These are phyloP conservation scores for Metarhizium guizhouense DNA, from an alignment of 2,329 filamentous ascomycete species.

Conservation along the genomic window DNA sequence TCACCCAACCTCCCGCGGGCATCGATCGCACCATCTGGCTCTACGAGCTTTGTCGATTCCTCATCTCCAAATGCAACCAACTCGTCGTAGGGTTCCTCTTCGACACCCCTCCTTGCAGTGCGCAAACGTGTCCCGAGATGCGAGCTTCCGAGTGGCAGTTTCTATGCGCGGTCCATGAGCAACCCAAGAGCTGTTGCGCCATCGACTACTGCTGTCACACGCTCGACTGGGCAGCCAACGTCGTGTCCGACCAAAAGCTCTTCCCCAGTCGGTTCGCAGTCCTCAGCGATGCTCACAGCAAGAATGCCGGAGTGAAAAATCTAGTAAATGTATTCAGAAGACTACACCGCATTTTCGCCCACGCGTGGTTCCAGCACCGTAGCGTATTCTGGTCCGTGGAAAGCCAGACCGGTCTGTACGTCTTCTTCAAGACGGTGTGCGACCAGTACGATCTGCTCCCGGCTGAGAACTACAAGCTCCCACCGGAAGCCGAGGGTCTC, in stretches of 20 bases:
- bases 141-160: conserved; percentile 99
- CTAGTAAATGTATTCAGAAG: conserved; percentile 91
- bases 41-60: conserved; percentile 93
- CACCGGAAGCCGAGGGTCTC: conserved; percentile 81
- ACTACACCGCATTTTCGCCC: conserved; percentile 92
- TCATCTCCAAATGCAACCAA: conserved; percentile 89
- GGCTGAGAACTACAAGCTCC: conserved; percentile 91
- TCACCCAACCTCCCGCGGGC: conserved; percentile 71
- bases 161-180: conserved; percentile 92
- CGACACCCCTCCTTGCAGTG: conserved; percentile 81
- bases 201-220: conserved; percentile 99
- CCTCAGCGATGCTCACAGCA: conserved; percentile 47
- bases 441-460: conserved; percentile 85
- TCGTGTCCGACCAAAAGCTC: conserved; percentile 87
- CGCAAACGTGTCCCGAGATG: conserved; percentile 92
- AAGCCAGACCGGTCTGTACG: conserved; percentile 80
- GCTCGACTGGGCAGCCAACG: conserved; percentile 93
- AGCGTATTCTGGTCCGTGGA: conserved; percentile 94
- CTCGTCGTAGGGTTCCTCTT: conserved; percentile 89
- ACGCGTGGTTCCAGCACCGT: conserved; percentile 97
- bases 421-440: conserved; percentile 95
- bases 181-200: conserved; percentile 92
- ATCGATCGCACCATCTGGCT: conserved; percentile 89
- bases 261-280: conserved; percentile 77
- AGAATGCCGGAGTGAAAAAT: conserved; percentile 63